Evolutionary conservation across 371 early-diverging fungal species (phyloP), one percentile per base, ranked within the genome.

Genomic region (Mucor sp.): DNA sequence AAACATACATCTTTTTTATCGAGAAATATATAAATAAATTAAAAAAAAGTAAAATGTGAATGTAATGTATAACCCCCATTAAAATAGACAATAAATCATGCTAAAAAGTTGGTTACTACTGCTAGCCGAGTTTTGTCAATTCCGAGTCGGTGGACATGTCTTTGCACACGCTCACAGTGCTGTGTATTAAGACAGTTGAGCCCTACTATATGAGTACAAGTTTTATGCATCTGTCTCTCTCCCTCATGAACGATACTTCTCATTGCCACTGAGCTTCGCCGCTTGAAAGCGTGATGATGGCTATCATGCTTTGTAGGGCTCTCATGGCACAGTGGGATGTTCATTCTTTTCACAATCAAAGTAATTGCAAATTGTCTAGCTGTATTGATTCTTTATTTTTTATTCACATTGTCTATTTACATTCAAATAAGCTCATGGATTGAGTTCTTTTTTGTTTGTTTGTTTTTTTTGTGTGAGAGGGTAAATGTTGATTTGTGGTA

Each of bases 11-110:
- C 47, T 47, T 47, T 47, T 30, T 19, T 25, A 43, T 43, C 21
- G 50, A 28, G 17, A 33, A 19, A 65, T 48, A 33, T 35, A 17
- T 27, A 59, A 23, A 39, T 27, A 48, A 50, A 35, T 44, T n/a
- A 60, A 25, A 66, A 55, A 33, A 33, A 62, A 62, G 21, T 47
- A 58, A 28, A 58, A 47, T 27, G 32, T 14, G 25, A 58, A 37
- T 4, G 39, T 37, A 59, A 39, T 37, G 37, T 59, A n/a, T n/a
- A n/a, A n/a, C n/a, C n/a, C n/a, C n/a, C 6, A 15, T 19, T 30
- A 48, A 23, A n/a, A 41, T 41, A 41, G 41, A 19, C 23, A 48
- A 48, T 48, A 41, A 41, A 41, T 41, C 4, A 41, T 41, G 41
- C 41, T 4, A 37, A 37, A 37, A 37, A 7, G 37, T 37, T 4